Evolutionary conservation across 148 eudicot genomes (phyloP), one percentile per base, ranked within the genome.

Genomic region (Persicaria maculosa): DNA sequence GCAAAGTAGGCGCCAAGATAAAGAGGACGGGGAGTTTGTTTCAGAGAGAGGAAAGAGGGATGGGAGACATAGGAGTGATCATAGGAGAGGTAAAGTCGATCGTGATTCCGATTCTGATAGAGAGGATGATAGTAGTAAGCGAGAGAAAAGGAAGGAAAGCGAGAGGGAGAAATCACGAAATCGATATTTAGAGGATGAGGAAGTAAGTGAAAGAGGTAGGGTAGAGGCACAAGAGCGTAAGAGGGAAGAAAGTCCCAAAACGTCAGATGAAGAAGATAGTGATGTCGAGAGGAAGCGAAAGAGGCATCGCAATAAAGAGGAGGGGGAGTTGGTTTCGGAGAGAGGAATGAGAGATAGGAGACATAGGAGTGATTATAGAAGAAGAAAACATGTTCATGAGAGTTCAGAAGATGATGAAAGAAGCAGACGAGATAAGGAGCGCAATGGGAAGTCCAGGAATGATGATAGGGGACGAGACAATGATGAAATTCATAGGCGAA

Each of bases 381-480:
- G 45, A 20, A 47, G 71, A 50, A 45, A 54, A 16, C 36, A 72
- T 31, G 69, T 17, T 25, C 50, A 10, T 47, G 58, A 47, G 68
- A 53, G 64, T 50, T 73, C 64, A 22, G 75, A 50, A 36, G 64
- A 73, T 52, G 75, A 73, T 44, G 73, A 47, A 47, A 71, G 53
- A 50, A 71, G 57, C 44, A 71, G 40, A 31, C 47, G 74, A 22
- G 16, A 36, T 52, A 73, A 36, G 47, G 75, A 73, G 48, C 19
- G n/a, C 17, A 43, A 54, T 55, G 75, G 65, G 5, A 57, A 73
- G 67, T 36, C 47, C 3, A 44, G 31, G 50, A 7, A 57, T 53
- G 64, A 44, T 3, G 9, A 55, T 16, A 52, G 47, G 16, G 48
- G 64, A 17, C 40, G 67, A 52, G 65, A 57, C 9, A 68, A 50